Base-by-base conservation (phyloP, 2,329 filamentous ascomycete species). In the Alternaria gaisen region DNA sequence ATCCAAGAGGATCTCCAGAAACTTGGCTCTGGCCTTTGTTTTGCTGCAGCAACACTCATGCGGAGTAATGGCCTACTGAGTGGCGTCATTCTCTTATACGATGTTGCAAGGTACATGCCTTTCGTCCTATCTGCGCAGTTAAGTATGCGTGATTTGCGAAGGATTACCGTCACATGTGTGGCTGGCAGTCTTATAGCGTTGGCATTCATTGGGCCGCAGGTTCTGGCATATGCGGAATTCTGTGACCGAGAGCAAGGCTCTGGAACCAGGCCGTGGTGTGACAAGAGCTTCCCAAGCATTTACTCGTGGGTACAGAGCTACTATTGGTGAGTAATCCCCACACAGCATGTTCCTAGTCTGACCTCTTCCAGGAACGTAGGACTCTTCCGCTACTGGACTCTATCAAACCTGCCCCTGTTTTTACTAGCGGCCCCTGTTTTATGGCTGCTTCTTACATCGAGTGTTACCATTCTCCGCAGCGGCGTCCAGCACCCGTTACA, bases 41-140 rank as follows among this genome's bases (percentile, higher is more conserved):
- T 98, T 72, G 92, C 90, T 1, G 69, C 90, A 16, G 90, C 93
- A 0, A 90, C 90, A 0, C 84, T 87, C 2, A 88, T 96, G 63
- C 89, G 95, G 58, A 93, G 90, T 72, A 99, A 99, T 77, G 95
- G 93, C 10, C 80, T 98, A 47, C 82, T 97, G 12, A 94, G 90
- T 73, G 94, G 94, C 10, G 75, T 93, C 3, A 81, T 93, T 3
- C 91, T 97, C 73, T 86, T 90, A 28, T 87, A 75, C 61, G 77
- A 79, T 69, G 70, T 74, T 62, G 64, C 62, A 36, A 58, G 63
- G 34, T 67, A 81, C 43, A 73, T 88, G 28, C 68, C 73, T 83
- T 16, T 66, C 51, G 36, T 81, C 65, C 32, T 79, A 72, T 61
- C 61, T 72, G 20, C 76, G 73, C 65, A 63, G 56, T 74, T 77